Evolutionary conservation across 2,329 filamentous ascomycete species (phyloP).

Genomic region (Paecilomyces niveus): DNA sequence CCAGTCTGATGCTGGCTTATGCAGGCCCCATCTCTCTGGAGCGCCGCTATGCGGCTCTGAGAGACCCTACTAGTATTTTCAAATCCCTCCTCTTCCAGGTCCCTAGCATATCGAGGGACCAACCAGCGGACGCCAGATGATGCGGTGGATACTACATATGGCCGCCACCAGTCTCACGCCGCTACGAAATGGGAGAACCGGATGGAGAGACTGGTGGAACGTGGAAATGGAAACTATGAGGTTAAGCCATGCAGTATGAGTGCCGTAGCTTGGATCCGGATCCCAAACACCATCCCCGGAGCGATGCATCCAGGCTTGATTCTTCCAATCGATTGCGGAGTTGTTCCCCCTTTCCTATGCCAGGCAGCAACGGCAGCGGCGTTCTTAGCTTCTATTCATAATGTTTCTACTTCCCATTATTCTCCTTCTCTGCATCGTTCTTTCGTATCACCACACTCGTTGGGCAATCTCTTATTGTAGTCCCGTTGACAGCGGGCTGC

Average conservation of each 20-base stretch:
- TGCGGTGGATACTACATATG: background rate
- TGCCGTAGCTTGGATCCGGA: background rate
- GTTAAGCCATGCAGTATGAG: background rate
- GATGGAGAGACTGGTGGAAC: background rate
- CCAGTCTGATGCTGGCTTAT: background rate
- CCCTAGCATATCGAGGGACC: background rate
- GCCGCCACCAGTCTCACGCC: background rate
- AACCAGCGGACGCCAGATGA: background rate
- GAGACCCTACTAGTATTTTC: background rate
- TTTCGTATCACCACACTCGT: background rate
- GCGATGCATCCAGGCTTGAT: background rate
- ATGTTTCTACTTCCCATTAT: background rate
- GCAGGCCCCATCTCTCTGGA: background rate
- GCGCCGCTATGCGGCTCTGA: background rate
- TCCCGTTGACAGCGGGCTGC: slow-evolving; percentile 4
- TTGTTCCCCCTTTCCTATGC: background rate
- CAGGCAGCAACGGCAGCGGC: background rate
- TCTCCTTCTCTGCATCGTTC: background rate
- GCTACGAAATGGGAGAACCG: background rate
- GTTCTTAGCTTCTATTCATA: background rate
- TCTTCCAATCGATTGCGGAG: background rate
- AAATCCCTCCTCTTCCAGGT: background rate
- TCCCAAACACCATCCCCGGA: background rate
- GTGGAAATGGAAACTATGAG: background rate
- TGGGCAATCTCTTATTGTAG: background rate